Evolutionary conservation across 306 rosid genomes (phyloP).

Genomic region (Phaseolus lunatus): DNA sequence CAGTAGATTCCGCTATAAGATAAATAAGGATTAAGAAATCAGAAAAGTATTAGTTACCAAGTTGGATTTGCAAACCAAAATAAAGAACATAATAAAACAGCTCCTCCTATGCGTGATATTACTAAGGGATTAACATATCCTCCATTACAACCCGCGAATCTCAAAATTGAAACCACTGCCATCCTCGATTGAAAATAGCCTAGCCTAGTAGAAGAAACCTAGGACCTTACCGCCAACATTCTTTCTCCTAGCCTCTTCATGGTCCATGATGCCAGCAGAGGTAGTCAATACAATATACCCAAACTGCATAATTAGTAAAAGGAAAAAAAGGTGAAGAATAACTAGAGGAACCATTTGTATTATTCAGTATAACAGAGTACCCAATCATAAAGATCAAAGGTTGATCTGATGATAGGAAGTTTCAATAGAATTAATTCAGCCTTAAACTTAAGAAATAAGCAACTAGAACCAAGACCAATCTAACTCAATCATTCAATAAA

Average conservation of each 20-base stretch:
- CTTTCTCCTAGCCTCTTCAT: not conserved
- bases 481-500: not conserved
- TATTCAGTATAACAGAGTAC: not conserved
- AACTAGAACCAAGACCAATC: not conserved
- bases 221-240: constrained; percentile 54
- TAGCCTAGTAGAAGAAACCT: constrained; percentile 46
- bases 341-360: not conserved
- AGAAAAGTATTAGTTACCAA: constrained; percentile 26
- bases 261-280: not conserved
- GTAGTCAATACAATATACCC: not conserved
- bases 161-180: not conserved
- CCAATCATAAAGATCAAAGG: not conserved
- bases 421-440: too few relatives aligned
- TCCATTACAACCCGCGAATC: constrained; percentile 1
- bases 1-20: constrained; percentile 4
- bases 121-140: constrained; percentile 18
- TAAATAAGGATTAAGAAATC: constrained; percentile 5
- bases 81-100: constrained; percentile 25
- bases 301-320: not conserved
- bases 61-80: constrained; percentile 29
- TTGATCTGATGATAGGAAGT: too few relatives aligned
- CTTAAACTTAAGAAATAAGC: too few relatives aligned
- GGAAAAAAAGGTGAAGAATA: not conserved
- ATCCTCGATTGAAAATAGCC: not conserved
- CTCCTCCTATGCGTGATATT: constrained; percentile 22